These are phyloP conservation scores for Paracorniculantispora psalliotae DNA, from an alignment of 2,329 filamentous ascomycete species.

Conservation along the genomic window DNA sequence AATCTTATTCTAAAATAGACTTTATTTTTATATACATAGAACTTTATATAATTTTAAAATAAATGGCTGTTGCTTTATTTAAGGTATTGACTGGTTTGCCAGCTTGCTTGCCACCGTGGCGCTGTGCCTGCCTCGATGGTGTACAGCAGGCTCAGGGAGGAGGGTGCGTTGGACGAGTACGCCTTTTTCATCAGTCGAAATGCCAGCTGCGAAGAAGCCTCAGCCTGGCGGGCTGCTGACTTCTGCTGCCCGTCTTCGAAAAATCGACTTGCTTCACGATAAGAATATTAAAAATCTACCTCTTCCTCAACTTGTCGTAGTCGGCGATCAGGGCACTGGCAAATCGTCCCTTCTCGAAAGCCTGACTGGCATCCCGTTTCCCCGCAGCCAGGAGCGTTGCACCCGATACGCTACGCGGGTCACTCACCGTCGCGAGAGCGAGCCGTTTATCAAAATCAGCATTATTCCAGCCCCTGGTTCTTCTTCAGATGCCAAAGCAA, in stretches of 20 bases:
- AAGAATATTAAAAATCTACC: constrained; percentile 22
- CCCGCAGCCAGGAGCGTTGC: constrained; percentile 24
- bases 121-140: too few relatives aligned
- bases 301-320: constrained; percentile 25
- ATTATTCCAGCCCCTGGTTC: constrained; percentile 34
- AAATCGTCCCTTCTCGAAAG: constrained; percentile 30
- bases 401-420: constrained; percentile 27
- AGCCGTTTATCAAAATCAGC: constrained; percentile 33
- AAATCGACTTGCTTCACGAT: constrained; percentile 26
- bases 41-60: too few relatives aligned
- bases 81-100: too few relatives aligned
- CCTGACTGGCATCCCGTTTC: constrained; percentile 28
- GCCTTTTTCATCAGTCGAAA: background rate
- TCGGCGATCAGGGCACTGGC: constrained; percentile 30
- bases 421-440: constrained; percentile 29
- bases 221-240: background rate
- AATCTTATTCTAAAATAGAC: too few relatives aligned
- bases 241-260: constrained; percentile 16
- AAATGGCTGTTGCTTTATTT: too few relatives aligned
- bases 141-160: too few relatives aligned
- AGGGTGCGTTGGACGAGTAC: background rate
- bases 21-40: too few relatives aligned
- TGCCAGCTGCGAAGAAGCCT: background rate
- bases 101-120: too few relatives aligned
- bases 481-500: constrained; percentile 11